A percentile compares a stretch with the other conserved stretches of the same genome.
These are phyloP conservation scores for Dendrobium officinale DNA, from an alignment of 106 monocot genomes.

Conservation along the genomic window DNA sequence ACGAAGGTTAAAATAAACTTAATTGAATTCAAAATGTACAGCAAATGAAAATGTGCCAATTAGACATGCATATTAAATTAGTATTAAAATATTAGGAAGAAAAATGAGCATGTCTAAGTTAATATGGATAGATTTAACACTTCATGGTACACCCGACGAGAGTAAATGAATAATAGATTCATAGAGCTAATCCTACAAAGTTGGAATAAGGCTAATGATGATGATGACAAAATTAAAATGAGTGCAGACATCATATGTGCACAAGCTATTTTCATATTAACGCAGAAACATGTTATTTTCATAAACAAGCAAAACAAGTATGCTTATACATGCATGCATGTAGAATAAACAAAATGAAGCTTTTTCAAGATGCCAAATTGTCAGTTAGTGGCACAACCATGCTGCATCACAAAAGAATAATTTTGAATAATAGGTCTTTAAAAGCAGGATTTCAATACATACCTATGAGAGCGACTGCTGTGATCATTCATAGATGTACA, in stretches of 20 bases:
- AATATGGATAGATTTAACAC: too few relatives aligned
- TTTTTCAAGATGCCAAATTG: background rate
- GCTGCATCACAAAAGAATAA: background rate
- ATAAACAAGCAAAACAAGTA: background rate
- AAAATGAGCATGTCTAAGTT: too few relatives aligned
- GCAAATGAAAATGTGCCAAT: too few relatives aligned
- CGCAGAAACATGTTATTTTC: background rate
- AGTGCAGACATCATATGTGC: background rate
- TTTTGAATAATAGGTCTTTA: background rate
- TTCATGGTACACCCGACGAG: too few relatives aligned
- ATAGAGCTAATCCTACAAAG: background rate
- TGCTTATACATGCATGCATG: background rate
- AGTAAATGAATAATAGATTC: too few relatives aligned
- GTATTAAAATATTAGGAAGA: too few relatives aligned
- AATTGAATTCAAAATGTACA: too few relatives aligned
- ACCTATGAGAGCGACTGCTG: constrained; percentile 99
- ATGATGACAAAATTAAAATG: background rate
- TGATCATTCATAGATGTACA: constrained; percentile 88
- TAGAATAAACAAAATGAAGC: background rate
- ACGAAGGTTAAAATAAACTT: too few relatives aligned
- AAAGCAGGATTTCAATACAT: background rate
- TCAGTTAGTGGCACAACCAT: background rate
- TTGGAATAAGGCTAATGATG: background rate
- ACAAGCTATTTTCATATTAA: background rate
- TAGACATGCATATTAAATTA: too few relatives aligned